phyloP scores from a whole-genome alignment of 2,329 filamentous ascomycete species.

The Colletotrichum siamense region DNA sequence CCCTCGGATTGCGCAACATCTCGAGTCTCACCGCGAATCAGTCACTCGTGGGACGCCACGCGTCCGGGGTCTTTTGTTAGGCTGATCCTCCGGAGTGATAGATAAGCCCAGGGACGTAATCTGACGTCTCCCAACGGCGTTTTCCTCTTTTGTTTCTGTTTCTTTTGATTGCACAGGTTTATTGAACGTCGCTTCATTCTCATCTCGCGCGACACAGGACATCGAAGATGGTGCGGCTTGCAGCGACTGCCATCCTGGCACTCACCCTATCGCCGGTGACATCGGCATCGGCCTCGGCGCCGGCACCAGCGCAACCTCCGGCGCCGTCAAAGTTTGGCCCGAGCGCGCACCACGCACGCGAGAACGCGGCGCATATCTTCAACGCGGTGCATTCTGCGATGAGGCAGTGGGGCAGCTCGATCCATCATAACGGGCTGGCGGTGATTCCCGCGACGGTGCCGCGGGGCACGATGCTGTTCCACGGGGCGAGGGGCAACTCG shows the following conservation, averaged over 20 bases:
- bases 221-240: not conserved
- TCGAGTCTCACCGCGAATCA: conserved; percentile 18
- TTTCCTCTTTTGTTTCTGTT: not conserved
- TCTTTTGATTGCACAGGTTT: not conserved
- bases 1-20: conserved; percentile 1
- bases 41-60: not conserved
- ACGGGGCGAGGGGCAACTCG: conserved; percentile 57
- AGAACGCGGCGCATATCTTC: conserved; percentile 71
- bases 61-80: not conserved
- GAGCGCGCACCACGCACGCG: conserved; percentile 40
- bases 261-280: not conserved
- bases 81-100: not conserved
- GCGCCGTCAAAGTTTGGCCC: conserved; percentile 27
- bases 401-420: conserved; percentile 75
- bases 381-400: conserved; percentile 75
- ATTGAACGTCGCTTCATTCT: not conserved
- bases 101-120: not conserved
- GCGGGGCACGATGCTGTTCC: conserved; percentile 69
- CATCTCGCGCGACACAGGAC: not conserved
- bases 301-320: not conserved
- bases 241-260: not conserved
- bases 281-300: conserved; percentile 1
- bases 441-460: conserved; percentile 72
- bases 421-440: conserved; percentile 79
- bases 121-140: not conserved